Base-by-base conservation (phyloP, 331 rosid species). In the Rhamnella rubrinervis region DNA sequence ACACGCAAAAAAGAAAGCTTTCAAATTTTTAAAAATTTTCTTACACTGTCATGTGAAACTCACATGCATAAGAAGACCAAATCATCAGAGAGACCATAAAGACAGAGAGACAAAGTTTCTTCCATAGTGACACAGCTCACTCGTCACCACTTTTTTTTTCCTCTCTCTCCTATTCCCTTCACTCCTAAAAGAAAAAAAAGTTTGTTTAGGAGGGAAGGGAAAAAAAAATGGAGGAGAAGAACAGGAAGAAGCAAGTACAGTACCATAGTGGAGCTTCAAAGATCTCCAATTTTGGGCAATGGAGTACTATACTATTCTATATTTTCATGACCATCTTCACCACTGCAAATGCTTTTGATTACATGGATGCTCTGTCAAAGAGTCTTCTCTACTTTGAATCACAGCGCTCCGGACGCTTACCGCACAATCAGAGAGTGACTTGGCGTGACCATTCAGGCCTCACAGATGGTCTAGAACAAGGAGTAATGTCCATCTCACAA, bases 371-470 rank as follows among this genome's bases (percentile, higher is more conserved):
- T 44, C 96, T 93, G 41, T 70, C 83, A 61, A 93, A 88, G 77
- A 93, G 98, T 31, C 91, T 93, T 38, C 92, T 93, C 44, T 93
- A 93, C 81, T 93, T 93, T 66, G 98, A 93, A 79, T 89, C 96
- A 8, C 98, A 93, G 44, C 96, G 98, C 44, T 93, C 98, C 5
- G 98, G 98, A 28, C 82, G 98, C 53, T 52, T 93, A 7, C 98
- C 98, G 61, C 80, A 93, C 80, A 93, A 90, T 78, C 98, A 93
- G 74, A 85, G 98, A 19, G 96, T 88, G 71, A 50, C 81, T 18
- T 93, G 98, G 98, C 91, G 98, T 4, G 87, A 83, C 80, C 92
- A 93, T 76, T 93, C 98, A 66, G 98, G 96, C 81, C 98, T 93
- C 85, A 90, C 93, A 65, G 98, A 93, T 72, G 98, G 98, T 35